phyloP scores from a whole-genome alignment of 805 yeast genomes.

The Nakazawaea peltata region DNA sequence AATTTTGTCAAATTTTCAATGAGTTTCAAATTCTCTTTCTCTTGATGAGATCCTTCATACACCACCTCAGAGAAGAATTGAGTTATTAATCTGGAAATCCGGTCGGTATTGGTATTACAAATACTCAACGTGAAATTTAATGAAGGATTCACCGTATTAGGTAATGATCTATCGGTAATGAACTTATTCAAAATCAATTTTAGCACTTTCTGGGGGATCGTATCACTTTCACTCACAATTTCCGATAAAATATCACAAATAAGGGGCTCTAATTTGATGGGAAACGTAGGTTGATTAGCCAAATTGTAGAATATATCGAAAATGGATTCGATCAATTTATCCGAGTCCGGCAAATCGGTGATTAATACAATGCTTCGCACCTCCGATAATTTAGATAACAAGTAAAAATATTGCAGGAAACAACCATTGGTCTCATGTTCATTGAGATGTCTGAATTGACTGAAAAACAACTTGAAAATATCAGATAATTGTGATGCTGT shows the following conservation, averaged over 20 bases:
- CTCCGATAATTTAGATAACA: constrained; percentile 64
- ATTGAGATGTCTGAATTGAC: constrained; percentile 48
- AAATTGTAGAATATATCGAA: constrained; percentile 59
- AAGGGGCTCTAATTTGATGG: constrained; percentile 47
- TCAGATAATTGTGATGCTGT: constrained; percentile 52
- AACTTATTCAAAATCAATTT: constrained; percentile 61
- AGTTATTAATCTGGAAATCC: constrained; percentile 68
- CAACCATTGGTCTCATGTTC: constrained; percentile 49
- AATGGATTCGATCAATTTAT: constrained; percentile 40
- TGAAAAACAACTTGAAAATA: constrained; percentile 58
- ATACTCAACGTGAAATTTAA: constrained; percentile 58
- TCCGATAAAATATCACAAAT: constrained; percentile 69
- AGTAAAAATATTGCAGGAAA: constrained; percentile 52
- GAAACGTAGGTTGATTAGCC: constrained; percentile 31
- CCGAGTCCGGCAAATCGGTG: constrained; percentile 64
- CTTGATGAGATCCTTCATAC: constrained; percentile 34
- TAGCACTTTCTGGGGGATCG: constrained; percentile 52
- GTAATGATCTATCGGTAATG: constrained; percentile 22
- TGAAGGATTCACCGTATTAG: constrained; percentile 41
- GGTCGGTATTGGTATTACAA: constrained; percentile 62
- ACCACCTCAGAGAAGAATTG: constrained; percentile 74
- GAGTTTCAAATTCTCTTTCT: constrained; percentile 13
- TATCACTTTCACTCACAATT: constrained; percentile 61
- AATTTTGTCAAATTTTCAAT: constrained; percentile 45
- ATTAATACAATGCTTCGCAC: constrained; percentile 67